These are phyloP conservation scores for Populus euphratica DNA, from an alignment of 345 rosid species.

Conservation along the genomic window DNA sequence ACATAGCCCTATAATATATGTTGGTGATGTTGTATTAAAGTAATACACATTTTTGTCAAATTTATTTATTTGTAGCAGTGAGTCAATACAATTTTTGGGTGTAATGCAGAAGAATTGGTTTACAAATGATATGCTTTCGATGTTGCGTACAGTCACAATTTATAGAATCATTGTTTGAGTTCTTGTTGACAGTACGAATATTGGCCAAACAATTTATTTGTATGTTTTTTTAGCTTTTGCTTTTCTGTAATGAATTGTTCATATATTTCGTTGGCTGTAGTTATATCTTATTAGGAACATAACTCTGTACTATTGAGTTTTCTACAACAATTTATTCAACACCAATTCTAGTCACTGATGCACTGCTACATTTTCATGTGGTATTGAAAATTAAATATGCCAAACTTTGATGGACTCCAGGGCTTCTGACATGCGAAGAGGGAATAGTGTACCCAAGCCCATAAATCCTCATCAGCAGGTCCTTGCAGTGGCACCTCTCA, in stretches of 20 bases:
- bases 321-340: background rate
- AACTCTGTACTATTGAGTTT: background rate
- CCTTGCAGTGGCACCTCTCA: constrained; percentile 58
- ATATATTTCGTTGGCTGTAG: background rate
- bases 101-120: too few relatives aligned
- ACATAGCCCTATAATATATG: too few relatives aligned
- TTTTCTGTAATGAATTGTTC: background rate
- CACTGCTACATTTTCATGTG: constrained; percentile 1
- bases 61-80: too few relatives aligned
- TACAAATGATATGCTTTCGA: too few relatives aligned
- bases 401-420: constrained; percentile 26
- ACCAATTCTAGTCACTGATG: background rate
- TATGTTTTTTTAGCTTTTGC: background rate
- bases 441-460: constrained; percentile 16
- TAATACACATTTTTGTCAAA: too few relatives aligned
- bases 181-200: background rate
- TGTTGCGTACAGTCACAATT: background rate
- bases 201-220: background rate
- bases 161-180: background rate
- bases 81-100: too few relatives aligned
- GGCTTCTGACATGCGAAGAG: constrained; percentile 23
- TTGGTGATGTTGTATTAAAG: too few relatives aligned
- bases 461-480: constrained; percentile 15
- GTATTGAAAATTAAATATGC: constrained; percentile 1
- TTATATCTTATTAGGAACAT: background rate